A percentile compares a stretch with the other conserved stretches of the same genome.
Evolutionary conservation across 768 basidiomycete species (phyloP).

Genomic region (Phallus indusiatus): DNA sequence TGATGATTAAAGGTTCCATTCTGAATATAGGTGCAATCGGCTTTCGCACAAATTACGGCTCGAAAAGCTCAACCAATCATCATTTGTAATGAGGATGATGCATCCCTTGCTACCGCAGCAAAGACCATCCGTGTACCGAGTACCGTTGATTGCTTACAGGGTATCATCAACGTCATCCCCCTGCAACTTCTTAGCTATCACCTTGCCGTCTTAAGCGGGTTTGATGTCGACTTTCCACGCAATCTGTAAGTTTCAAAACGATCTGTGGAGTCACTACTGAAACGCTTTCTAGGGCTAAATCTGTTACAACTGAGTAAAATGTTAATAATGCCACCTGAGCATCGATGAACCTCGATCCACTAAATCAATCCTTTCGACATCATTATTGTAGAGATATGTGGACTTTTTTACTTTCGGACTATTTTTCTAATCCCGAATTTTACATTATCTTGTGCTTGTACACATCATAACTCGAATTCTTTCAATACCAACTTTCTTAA

Average conservation of each 20-base stretch:
- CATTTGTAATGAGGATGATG: constrained; percentile 89
- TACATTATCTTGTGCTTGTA: no score
- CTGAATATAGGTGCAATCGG: constrained; percentile 52
- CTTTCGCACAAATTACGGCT: constrained; percentile 93
- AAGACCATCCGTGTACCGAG: constrained; percentile 92
- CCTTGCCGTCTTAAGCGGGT: constrained; percentile 89
- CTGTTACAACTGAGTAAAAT: constrained; percentile 59
- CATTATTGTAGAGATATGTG: no score
- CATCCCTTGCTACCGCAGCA: constrained; percentile 58
- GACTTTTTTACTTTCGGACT: no score
- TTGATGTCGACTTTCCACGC: constrained; percentile 97
- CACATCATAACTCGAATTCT: no score
- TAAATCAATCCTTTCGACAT: background rate
- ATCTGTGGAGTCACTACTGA: constrained; percentile 9
- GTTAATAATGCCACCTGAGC: background rate
- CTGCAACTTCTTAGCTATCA: constrained; percentile 95
- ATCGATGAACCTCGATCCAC: background rate
- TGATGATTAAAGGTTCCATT: background rate
- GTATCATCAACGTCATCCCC: constrained; percentile 92
- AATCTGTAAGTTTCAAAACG: constrained; percentile 61
- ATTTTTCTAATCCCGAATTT: no score
- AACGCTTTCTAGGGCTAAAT: constrained; percentile 49
- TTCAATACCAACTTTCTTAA: no score
- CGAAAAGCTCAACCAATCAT: constrained; percentile 94
- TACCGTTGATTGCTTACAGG: constrained; percentile 92